Percentiles rank a stretch among this genome's conserved stretches.
Evolutionary conservation across 164 flowering plant genomes (phyloP).

Genomic region (Piper longum): DNA sequence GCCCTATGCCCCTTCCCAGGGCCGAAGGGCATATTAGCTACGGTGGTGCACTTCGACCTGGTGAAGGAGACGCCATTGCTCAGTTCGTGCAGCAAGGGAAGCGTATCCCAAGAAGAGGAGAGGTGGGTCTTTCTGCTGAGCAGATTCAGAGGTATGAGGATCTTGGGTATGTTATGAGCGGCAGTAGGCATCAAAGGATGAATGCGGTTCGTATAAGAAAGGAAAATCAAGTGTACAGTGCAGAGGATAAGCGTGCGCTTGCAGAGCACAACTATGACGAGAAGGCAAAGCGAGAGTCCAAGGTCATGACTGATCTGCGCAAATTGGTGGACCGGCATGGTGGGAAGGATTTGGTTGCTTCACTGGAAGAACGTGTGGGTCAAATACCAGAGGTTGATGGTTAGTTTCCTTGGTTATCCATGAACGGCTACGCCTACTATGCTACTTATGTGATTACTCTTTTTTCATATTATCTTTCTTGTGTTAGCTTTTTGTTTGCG

Average conservation of each 20-base stretch:
- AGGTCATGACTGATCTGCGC: conserved; percentile 96
- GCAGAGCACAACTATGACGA: conserved; percentile 95
- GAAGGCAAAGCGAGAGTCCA: conserved; percentile 81
- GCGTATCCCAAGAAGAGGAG: conserved; percentile 98
- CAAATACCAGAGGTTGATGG: conserved; percentile 52
- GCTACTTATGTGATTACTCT: no score
- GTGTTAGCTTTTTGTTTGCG: no score
- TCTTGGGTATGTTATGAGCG: conserved; percentile 98
- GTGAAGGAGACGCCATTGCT: conserved; percentile 99
- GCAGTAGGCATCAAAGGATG: conserved; percentile 99
- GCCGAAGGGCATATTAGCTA: conserved; percentile 98
- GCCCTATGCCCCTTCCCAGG: conserved; percentile 81
- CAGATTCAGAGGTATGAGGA: conserved; percentile 81
- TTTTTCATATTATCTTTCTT: no score
- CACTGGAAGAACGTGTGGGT: conserved; percentile 74
- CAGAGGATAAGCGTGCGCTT: conserved; percentile 87
- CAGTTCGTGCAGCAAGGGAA: conserved; percentile 97
- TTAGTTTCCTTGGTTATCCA: conserved; percentile 2
- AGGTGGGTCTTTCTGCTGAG: conserved; percentile 95
- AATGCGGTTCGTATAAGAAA: conserved; percentile 98
- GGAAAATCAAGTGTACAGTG: conserved; percentile 97
- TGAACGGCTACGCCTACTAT: no score
- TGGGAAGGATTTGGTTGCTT: conserved; percentile 88
- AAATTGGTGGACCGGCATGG: conserved; percentile 87
- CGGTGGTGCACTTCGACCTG: conserved; percentile 98